A percentile compares a stretch with the other conserved stretches of the same genome.
phyloP scores from a whole-genome alignment of 768 basidiomycete genomes.

The Leccinum subgranulosum region DNA sequence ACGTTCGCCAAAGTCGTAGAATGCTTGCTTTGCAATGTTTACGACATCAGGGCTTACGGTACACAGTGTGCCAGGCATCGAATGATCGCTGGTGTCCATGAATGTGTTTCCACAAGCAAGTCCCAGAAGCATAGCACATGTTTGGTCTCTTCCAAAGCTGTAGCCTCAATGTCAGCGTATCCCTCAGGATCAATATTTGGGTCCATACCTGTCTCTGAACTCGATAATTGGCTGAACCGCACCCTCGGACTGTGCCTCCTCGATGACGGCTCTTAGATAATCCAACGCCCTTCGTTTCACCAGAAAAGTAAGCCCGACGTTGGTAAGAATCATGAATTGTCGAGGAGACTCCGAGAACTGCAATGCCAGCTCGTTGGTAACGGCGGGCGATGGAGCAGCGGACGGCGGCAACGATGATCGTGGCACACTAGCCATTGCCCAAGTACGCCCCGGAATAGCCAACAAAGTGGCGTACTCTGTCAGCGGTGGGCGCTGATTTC shows the following conservation, averaged over 20 bases:
- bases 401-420: constrained; percentile 33
- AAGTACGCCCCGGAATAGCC: constrained; percentile 79
- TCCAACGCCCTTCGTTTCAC: constrained; percentile 82
- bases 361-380: constrained; percentile 76
- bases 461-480: constrained; percentile 76
- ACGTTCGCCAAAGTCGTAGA: constrained; percentile 82
- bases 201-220: constrained; percentile 71
- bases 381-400: constrained; percentile 45
- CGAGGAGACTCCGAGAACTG: constrained; percentile 75
- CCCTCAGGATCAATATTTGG: neutral
- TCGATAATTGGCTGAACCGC: constrained; percentile 77
- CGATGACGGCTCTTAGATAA: constrained; percentile 76
- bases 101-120: constrained; percentile 84
- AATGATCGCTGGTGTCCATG: constrained; percentile 55
- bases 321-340: constrained; percentile 87
- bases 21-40: constrained; percentile 75
- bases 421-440: constrained; percentile 70
- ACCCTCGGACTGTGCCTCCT: constrained; percentile 74
- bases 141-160: constrained; percentile 90
- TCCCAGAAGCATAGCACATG: constrained; percentile 87
- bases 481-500: constrained; percentile 55
- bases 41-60: constrained; percentile 60
- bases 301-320: constrained; percentile 79
- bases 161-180: constrained; percentile 3
- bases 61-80: constrained; percentile 43